These are phyloP conservation scores for Postia placenta DNA, from an alignment of 768 basidiomycete species.

Conservation along the genomic window DNA sequence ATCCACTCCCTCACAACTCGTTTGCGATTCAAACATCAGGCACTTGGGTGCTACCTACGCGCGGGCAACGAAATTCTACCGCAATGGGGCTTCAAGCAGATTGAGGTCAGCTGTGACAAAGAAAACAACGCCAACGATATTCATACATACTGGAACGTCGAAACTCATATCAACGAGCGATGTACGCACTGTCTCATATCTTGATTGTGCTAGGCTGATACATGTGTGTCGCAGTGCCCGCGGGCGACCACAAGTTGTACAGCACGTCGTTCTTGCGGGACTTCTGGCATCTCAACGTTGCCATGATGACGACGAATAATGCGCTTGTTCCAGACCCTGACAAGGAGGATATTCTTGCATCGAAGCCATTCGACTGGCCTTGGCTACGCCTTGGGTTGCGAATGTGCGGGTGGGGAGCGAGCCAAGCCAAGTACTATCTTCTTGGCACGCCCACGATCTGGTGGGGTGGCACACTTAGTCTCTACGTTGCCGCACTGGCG, in stretches of 20 bases:
- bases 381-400: constrained; percentile 83
- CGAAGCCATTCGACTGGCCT: constrained; percentile 91
- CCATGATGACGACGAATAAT: constrained; percentile 99
- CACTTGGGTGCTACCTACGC: constrained; percentile 79
- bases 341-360: constrained; percentile 97
- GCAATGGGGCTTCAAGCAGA: constrained; percentile 99
- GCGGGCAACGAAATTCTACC: constrained; percentile 88
- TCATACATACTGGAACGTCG: constrained; percentile 98
- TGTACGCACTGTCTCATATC: constrained; percentile 44
- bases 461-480: constrained; percentile 74
- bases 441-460: constrained; percentile 90
- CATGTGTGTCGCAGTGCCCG: constrained; percentile 53
- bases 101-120: constrained; percentile 92
- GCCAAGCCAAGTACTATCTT: constrained; percentile 87
- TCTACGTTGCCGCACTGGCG: constrained; percentile 47
- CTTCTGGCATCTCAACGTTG: constrained; percentile 98
- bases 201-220: neutral
- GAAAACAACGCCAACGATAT: constrained; percentile 74
- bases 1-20: constrained; percentile 92
- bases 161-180: constrained; percentile 94
- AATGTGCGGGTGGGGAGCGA: constrained; percentile 96
- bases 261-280: constrained; percentile 90
- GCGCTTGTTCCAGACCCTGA: constrained; percentile 96
- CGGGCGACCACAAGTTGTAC: constrained; percentile 79
- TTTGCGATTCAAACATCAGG: constrained; percentile 73